Conservation (phyloP, 352 stramenopile species). For the Globisporangium nagaii region DNA sequence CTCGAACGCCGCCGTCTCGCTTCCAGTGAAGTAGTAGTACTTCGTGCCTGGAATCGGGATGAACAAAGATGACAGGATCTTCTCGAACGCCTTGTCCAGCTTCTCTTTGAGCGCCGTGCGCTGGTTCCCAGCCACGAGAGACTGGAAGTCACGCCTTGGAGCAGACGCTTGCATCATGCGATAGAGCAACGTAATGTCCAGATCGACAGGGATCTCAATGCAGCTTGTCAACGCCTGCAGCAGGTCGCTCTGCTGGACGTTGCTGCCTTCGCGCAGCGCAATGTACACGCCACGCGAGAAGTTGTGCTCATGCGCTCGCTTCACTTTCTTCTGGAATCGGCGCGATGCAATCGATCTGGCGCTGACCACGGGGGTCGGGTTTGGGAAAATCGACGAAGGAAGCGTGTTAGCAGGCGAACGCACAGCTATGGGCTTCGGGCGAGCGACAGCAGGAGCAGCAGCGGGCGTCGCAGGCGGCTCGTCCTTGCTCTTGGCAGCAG, state of each 20-base stretch:
- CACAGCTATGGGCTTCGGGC: slow-evolving; percentile 15
- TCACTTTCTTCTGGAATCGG: slow-evolving; percentile 78
- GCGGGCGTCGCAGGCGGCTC: slow-evolving; percentile 14
- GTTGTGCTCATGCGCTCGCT: slow-evolving; percentile 83
- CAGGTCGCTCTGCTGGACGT: slow-evolving; percentile 80
- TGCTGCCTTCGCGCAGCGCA: slow-evolving; percentile 60
- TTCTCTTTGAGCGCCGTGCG: slow-evolving; percentile 50
- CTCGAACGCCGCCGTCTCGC: slow-evolving; percentile 47
- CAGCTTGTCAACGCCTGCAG: slow-evolving; percentile 84
- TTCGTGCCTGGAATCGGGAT: slow-evolving; percentile 64
- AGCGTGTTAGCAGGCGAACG: slow-evolving; percentile 11
- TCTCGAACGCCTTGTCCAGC: slow-evolving; percentile 69
- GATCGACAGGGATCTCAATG: slow-evolving; percentile 75
- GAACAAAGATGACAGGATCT: slow-evolving; percentile 55
- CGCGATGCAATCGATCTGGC: slow-evolving; percentile 29
- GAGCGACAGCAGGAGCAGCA: slow-evolving; percentile 9
- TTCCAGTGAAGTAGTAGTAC: slow-evolving; percentile 82
- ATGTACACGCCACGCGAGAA: slow-evolving; percentile 87
- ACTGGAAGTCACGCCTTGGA: slow-evolving; percentile 10
- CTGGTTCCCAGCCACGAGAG: slow-evolving; percentile 35
- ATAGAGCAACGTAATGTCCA: slow-evolving; percentile 86
- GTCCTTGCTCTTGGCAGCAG: slow-evolving; percentile 18
- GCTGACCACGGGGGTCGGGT: slow-evolving; percentile 5
- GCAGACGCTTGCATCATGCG: slow-evolving; percentile 62
- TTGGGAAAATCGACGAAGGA: slow-evolving; percentile 2